These are phyloP conservation scores for Isabelozyma heimii DNA, from an alignment of 805 yeast genomes.

Conservation along the genomic window DNA sequence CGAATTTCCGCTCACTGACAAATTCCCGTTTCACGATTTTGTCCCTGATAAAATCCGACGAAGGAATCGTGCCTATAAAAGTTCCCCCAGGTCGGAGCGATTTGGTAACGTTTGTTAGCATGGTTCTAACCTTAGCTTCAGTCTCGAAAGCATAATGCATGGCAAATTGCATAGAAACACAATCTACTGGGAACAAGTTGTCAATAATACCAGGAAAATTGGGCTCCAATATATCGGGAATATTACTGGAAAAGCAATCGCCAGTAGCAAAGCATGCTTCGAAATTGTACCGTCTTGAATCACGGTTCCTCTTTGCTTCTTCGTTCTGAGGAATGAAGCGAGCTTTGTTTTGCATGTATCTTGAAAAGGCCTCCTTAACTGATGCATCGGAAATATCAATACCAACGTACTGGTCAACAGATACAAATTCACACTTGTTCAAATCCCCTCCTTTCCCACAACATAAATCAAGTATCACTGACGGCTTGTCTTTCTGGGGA, in stretches of 20 bases:
- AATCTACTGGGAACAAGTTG: slow-evolving; percentile 76
- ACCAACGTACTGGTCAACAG: slow-evolving; percentile 77
- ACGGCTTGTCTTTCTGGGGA: slow-evolving; percentile 23
- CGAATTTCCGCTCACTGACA: slow-evolving; percentile 63
- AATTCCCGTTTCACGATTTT: slow-evolving; percentile 52
- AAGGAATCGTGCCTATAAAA: slow-evolving; percentile 93
- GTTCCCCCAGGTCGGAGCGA: slow-evolving; percentile 79
- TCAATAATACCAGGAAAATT: slow-evolving; percentile 60
- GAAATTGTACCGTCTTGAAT: slow-evolving; percentile 53
- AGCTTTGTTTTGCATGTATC: slow-evolving; percentile 58
- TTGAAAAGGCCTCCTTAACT: slow-evolving; percentile 74
- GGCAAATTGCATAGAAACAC: slow-evolving; percentile 88
- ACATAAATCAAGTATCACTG: slow-evolving; percentile 75
- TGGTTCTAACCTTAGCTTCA: slow-evolving; percentile 71
- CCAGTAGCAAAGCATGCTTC: slow-evolving; percentile 88
- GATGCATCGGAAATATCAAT: slow-evolving; percentile 90
- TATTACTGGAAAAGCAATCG: slow-evolving; percentile 75
- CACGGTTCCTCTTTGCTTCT: slow-evolving; percentile 18
- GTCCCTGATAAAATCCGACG: slow-evolving; percentile 76
- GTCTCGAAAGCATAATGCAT: slow-evolving; percentile 92
- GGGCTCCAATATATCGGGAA: slow-evolving; percentile 62
- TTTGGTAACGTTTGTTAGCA: slow-evolving; percentile 72
- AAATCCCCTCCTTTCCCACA: slow-evolving; percentile 99
- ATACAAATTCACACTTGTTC: slow-evolving; percentile 78
- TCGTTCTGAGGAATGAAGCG: slow-evolving; percentile 30